Conservation (phyloP, 495 filamentous ascomycete genomes). For the Rhypophila decipiens region DNA sequence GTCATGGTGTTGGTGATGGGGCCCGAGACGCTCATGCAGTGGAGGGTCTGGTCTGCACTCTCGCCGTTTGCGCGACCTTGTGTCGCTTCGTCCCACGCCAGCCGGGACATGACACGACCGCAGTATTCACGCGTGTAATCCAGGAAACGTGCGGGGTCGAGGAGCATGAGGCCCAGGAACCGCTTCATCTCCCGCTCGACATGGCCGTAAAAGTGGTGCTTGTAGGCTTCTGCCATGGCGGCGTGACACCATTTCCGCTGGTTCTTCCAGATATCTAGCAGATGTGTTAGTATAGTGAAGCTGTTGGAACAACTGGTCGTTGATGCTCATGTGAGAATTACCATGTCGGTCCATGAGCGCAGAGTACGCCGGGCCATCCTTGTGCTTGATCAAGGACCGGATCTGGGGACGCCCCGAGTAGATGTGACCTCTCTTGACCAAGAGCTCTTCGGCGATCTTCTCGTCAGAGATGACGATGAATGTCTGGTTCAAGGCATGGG, state of each 20-base stretch:
- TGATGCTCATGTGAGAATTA: too few species aligned
- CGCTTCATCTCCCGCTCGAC: slow-evolving; percentile 39
- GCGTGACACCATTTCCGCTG: slow-evolving; percentile 45
- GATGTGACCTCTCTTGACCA: slow-evolving; percentile 47
- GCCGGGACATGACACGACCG: slow-evolving; percentile 40
- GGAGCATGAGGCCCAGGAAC: slow-evolving; percentile 33
- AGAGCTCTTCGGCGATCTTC: slow-evolving; percentile 50
- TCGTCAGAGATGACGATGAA: slow-evolving; percentile 51
- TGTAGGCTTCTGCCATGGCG: slow-evolving; percentile 41
- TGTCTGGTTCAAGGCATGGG: slow-evolving; percentile 37
- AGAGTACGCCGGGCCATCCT: slow-evolving; percentile 39
- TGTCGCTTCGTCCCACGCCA: slow-evolving; percentile 42
- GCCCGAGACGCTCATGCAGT: slow-evolving; percentile 43
- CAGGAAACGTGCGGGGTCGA: slow-evolving; percentile 41
- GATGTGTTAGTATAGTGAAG: too few species aligned
- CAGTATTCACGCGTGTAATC: slow-evolving; percentile 39
- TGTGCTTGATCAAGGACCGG: slow-evolving; percentile 40
- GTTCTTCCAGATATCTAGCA: slow-evolving; percentile 39
- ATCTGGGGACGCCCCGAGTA: slow-evolving; percentile 49
- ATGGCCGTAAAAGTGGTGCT: slow-evolving; percentile 42
- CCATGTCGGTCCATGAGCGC: slow-evolving; percentile 45
- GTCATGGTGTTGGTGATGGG: slow-evolving; percentile 43
- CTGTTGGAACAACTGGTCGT: too few species aligned
- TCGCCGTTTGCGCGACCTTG: slow-evolving; percentile 37
- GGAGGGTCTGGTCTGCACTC: slow-evolving; percentile 38